Percentiles rank a stretch among this genome's conserved stretches.
Conservation (phyloP, 495 filamentous ascomycete species). For the Aspergillus saccharolyticus region DNA sequence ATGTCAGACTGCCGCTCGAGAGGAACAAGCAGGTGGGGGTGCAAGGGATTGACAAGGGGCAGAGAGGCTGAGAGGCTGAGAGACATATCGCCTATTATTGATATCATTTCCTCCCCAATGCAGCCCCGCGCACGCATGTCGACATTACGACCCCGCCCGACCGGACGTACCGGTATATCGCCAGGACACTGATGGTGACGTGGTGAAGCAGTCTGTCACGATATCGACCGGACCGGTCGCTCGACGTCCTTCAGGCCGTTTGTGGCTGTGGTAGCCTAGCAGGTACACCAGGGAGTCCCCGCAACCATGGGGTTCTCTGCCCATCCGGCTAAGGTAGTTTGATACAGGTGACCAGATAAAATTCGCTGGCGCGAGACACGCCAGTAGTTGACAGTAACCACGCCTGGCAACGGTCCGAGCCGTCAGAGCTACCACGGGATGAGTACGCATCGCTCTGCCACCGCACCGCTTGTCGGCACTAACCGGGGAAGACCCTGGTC, state of each 20-base stretch:
- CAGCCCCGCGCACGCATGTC: conserved; percentile 22
- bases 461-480: conserved; percentile 19
- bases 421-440: conserved; percentile 16
- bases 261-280: conserved; percentile 23
- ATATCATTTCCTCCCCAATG: conserved; percentile 20
- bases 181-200: conserved; percentile 22
- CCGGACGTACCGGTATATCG: conserved; percentile 16
- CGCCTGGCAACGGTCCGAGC: conserved; percentile 20
- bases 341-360: conserved; percentile 15
- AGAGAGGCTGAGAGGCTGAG: conserved; percentile 22
- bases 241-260: conserved; percentile 18
- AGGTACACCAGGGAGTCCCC: conserved; percentile 16
- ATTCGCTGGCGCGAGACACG: conserved; percentile 16
- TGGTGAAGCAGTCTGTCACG: conserved; percentile 22
- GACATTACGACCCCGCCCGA: conserved; percentile 20
- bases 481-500: conserved; percentile 18
- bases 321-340: conserved; percentile 4
- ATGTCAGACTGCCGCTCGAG: conserved; percentile 7
- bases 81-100: conserved; percentile 10
- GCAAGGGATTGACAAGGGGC: conserved; percentile 13
- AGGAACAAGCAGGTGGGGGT: conserved; percentile 16
- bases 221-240: conserved; percentile 22
- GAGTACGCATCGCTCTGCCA: conserved; percentile 1
- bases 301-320: conserved; percentile 12
- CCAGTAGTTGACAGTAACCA: conserved; percentile 9